A percentile compares a stretch with the other conserved stretches of the same genome.
phyloP scores from a whole-genome alignment of 805 yeast species.

The Kregervanrija fluxuum region DNA sequence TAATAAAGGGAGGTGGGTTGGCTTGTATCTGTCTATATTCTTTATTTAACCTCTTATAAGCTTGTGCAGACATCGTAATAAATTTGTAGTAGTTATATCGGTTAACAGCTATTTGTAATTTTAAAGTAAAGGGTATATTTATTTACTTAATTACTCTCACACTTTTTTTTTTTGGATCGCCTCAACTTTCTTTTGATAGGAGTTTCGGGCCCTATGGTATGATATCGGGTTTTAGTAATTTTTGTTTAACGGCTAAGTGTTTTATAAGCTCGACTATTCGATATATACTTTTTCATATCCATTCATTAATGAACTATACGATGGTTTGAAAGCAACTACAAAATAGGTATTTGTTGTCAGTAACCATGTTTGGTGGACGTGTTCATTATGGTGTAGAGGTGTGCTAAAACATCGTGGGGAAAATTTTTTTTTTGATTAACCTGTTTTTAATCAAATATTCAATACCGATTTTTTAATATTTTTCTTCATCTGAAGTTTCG shows the following conservation, averaged over 20 bases:
- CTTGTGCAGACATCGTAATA: constrained; percentile 26
- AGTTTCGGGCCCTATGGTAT: too few relatives aligned
- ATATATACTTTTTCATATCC: too few relatives aligned
- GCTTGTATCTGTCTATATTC: constrained; percentile 74
- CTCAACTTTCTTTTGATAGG: too few relatives aligned
- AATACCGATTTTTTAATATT: background rate
- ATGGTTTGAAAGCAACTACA: too few relatives aligned
- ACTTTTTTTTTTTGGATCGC: background rate
- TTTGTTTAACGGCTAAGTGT: too few relatives aligned
- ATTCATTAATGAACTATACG: too few relatives aligned
- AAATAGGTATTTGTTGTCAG: too few relatives aligned
- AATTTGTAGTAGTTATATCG: background rate
- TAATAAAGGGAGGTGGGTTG: constrained; percentile 78
- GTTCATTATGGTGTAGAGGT: background rate
- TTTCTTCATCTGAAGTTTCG: background rate
- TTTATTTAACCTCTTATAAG: constrained; percentile 48
- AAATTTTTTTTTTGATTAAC: background rate
- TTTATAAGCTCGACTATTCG: background rate
- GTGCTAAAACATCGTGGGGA: background rate
- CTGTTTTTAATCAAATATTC: background rate
- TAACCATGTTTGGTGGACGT: background rate
- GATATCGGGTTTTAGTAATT: too few relatives aligned
- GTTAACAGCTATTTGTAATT: background rate
- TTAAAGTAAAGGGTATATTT: background rate
- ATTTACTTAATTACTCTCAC: background rate